These are phyloP conservation scores for Talaromyces marneffei DNA, from an alignment of 2,329 filamentous ascomycete genomes.

Conservation along the genomic window DNA sequence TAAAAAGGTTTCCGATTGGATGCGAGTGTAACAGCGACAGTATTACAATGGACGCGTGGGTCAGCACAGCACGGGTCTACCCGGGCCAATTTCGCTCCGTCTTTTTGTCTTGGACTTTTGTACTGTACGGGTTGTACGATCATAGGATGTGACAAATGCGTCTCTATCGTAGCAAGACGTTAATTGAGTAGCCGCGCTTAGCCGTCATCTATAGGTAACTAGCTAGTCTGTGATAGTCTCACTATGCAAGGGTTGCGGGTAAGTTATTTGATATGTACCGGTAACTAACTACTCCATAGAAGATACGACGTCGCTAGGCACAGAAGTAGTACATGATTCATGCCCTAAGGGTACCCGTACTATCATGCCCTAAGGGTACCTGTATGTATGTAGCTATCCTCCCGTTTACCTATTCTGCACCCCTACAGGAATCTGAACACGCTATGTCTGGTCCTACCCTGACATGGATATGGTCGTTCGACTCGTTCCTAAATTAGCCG, in stretches of 20 bases:
- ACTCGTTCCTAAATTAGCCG: conserved; percentile 1
- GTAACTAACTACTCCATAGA: no score
- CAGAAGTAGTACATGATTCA: neutral
- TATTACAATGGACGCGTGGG: neutral
- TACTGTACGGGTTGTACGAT: neutral
- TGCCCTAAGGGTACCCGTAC: neutral
- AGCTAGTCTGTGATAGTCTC: no score
- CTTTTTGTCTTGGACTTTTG: neutral
- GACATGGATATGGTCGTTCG: neutral
- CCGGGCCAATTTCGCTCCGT: conserved; percentile 1
- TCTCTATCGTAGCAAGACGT: no score
- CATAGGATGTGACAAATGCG: neutral
- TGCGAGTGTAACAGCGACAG: neutral
- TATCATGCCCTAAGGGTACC: neutral
- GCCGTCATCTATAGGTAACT: neutral
- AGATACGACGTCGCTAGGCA: neutral
- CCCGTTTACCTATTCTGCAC: neutral
- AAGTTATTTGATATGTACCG: no score
- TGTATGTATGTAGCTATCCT: neutral
- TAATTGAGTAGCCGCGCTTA: neutral
- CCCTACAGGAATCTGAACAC: neutral
- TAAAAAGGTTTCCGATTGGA: neutral
- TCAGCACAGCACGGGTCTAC: neutral
- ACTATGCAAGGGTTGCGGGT: neutral
- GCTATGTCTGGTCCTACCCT: neutral